These are phyloP conservation scores for Paecilomyces formosus DNA, from an alignment of 2,329 filamentous ascomycete species.

Conservation along the genomic window DNA sequence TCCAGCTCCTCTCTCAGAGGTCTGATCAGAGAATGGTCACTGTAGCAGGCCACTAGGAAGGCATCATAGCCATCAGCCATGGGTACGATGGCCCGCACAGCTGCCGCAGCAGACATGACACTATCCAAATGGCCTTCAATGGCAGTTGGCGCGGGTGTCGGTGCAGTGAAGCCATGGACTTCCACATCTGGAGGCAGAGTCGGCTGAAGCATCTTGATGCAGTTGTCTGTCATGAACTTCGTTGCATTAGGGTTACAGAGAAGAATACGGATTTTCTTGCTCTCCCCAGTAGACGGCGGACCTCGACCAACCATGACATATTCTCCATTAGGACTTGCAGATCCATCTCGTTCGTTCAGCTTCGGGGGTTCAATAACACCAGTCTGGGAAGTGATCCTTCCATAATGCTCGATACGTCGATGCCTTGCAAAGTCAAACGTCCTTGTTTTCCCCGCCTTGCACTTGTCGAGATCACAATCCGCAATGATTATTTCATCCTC, in stretches of 20 bases:
- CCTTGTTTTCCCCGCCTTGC: conserved; percentile 42
- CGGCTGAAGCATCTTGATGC: conserved; percentile 35
- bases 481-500: conserved; percentile 47
- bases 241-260: conserved; percentile 45
- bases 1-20: conserved; percentile 41
- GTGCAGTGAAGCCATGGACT: conserved; percentile 45
- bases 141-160: conserved; percentile 42
- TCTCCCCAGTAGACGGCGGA: neutral
- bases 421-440: conserved; percentile 30
- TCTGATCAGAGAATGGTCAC: conserved; percentile 39
- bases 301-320: neutral
- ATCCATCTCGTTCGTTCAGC: neutral
- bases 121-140: conserved; percentile 46
- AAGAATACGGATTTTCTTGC: conserved; percentile 27
- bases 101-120: conserved; percentile 43
- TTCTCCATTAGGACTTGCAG: neutral
- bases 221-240: conserved; percentile 40
- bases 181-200: conserved; percentile 42
- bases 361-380: conserved; percentile 34
- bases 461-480: conserved; percentile 43
- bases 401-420: conserved; percentile 23
- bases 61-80: conserved; percentile 39
- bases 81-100: conserved; percentile 33
- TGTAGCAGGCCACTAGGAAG: conserved; percentile 45
- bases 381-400: conserved; percentile 17